Evolutionary conservation across 768 basidiomycete species (phyloP).

Genomic region (Paxillus ammoniavirescens): DNA sequence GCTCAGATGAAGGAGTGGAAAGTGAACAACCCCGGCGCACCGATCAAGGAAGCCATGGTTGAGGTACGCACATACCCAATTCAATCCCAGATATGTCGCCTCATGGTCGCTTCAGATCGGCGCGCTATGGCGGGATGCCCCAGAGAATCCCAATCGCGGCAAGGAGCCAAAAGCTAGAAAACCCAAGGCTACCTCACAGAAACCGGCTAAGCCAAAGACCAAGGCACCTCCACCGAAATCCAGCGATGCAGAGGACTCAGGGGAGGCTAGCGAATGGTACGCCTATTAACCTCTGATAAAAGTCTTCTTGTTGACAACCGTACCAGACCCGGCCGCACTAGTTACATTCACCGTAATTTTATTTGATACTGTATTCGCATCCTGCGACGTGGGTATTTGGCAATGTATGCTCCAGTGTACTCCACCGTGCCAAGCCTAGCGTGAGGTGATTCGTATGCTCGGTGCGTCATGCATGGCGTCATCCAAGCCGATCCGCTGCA

Average conservation of each 20-base stretch:
- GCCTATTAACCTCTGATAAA: not conserved
- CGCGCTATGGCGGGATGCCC: constrained; percentile 53
- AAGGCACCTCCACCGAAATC: constrained; percentile 20
- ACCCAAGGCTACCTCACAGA: constrained; percentile 35
- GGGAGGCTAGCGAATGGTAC: constrained; percentile 22
- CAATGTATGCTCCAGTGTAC: constrained; percentile 13
- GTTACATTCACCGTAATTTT: constrained; percentile 3
- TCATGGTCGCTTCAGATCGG: constrained; percentile 44
- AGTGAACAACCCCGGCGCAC: constrained; percentile 45
- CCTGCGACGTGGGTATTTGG: not conserved
- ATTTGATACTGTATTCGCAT: constrained; percentile 11
- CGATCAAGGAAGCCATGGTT: constrained; percentile 54
- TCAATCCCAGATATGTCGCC: not conserved
- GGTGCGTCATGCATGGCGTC: not conserved
- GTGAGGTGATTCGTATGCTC: not conserved
- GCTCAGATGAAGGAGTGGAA: constrained; percentile 58
- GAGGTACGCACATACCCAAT: constrained; percentile 30
- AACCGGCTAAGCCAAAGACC: constrained; percentile 2
- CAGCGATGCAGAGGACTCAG: constrained; percentile 22
- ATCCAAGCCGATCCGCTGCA: not conserved
- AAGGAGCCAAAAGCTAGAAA: constrained; percentile 48
- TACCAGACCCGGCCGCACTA: not conserved
- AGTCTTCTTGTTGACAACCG: not conserved
- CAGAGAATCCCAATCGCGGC: constrained; percentile 65
- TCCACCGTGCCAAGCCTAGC: no score